Conservation (phyloP, 371 early-diverging fungal genomes). For the Rhizomucor pusillus region DNA sequence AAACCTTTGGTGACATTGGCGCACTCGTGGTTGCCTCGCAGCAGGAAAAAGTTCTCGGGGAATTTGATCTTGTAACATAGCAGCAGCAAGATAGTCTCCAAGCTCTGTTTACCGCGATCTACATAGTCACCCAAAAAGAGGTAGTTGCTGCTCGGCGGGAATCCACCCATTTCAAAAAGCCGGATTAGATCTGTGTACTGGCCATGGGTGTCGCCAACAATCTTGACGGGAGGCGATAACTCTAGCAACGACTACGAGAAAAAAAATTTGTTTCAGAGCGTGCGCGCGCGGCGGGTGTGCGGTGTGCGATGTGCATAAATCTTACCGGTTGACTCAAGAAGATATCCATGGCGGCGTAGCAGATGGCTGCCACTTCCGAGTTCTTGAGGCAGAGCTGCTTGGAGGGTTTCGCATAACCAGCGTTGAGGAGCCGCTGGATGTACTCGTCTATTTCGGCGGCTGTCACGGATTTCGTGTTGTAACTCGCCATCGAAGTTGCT, state of each 20-base stretch:
- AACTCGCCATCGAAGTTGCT: constrained; percentile 37
- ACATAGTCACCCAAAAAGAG: constrained; percentile 99
- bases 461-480: constrained; percentile 26
- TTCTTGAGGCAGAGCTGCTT: constrained; percentile 75
- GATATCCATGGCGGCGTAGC: constrained; percentile 86
- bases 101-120: constrained; percentile 94
- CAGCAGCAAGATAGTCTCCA: constrained; percentile 94
- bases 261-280: too few relatives aligned
- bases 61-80: constrained; percentile 98
- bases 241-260: constrained; percentile 76
- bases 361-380: constrained; percentile 87
- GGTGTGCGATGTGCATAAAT: too few relatives aligned
- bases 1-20: constrained; percentile 92
- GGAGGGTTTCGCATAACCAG: constrained; percentile 74
- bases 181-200: constrained; percentile 90
- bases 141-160: constrained; percentile 88
- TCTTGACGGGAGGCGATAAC: constrained; percentile 95
- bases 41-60: constrained; percentile 95
- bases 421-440: constrained; percentile 79
- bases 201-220: constrained; percentile 96
- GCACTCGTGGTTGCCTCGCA: constrained; percentile 99
- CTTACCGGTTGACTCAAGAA: constrained; percentile 87
- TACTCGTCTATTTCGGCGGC: constrained; percentile 79
- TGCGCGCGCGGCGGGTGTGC: too few relatives aligned
- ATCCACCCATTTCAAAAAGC: constrained; percentile 92